Evolutionary conservation across 345 rosid species (phyloP).

Genomic region (Gossypioides kirkii): DNA sequence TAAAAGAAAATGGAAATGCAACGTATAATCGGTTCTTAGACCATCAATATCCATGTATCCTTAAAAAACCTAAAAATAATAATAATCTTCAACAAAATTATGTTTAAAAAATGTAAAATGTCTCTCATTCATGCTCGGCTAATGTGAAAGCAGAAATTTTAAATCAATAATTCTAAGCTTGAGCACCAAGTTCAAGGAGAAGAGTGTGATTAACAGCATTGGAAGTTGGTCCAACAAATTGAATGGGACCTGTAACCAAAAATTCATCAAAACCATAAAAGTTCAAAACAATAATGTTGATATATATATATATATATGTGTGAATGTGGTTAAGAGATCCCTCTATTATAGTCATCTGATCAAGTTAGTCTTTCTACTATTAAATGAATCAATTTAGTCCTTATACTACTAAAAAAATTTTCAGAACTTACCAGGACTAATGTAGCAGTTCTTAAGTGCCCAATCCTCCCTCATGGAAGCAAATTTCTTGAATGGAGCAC

Average conservation of each 20-base stretch:
- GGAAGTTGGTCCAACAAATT: slow-evolving; percentile 71
- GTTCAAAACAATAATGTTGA: no score
- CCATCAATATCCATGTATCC: not conserved
- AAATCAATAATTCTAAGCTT: slow-evolving; percentile 25
- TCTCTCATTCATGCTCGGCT: not conserved
- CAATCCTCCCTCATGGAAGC: slow-evolving; percentile 72
- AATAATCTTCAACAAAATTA: not conserved
- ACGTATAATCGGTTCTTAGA: not conserved
- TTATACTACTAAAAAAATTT: not conserved
- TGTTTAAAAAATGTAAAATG: not conserved
- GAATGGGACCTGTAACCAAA: slow-evolving; percentile 72
- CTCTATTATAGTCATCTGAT: no score
- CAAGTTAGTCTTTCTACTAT: no score
- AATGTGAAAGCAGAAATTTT: not conserved
- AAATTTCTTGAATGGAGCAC: slow-evolving; percentile 83
- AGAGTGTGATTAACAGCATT: slow-evolving; percentile 62
- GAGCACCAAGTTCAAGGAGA: slow-evolving; percentile 69
- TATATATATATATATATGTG: no score
- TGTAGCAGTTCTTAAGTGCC: slow-evolving; percentile 73
- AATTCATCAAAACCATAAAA: not conserved
- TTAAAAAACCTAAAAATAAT: not conserved
- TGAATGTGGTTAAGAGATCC: no score
- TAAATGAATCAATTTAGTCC: no score
- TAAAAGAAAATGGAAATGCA: not conserved
- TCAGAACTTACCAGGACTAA: slow-evolving; percentile 80